Percentiles rank a stretch among this genome's conserved stretches.
Evolutionary conservation across 208 protist genomes (phyloP).

Genomic region (Leishmania lainsoni): DNA sequence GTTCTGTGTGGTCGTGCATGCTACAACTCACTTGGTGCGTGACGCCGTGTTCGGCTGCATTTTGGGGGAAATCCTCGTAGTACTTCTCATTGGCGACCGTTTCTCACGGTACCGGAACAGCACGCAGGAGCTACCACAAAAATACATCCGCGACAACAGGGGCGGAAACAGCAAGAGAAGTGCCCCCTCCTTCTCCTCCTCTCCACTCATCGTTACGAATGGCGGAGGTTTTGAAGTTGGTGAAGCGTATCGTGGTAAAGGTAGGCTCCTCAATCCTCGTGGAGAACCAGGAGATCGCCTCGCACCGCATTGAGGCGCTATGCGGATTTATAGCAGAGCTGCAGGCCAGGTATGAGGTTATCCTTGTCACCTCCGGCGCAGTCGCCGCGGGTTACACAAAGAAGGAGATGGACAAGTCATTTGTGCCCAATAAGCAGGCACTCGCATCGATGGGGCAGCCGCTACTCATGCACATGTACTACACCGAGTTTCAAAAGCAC

Average conservation of each 20-base stretch:
- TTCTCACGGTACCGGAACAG: not conserved
- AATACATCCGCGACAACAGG: not conserved
- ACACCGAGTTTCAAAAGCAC: constrained; percentile 67
- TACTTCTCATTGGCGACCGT: not conserved
- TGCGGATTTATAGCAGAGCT: constrained; percentile 64
- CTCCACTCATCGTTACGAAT: not conserved
- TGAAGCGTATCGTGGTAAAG: constrained; percentile 75
- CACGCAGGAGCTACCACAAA: too few species aligned
- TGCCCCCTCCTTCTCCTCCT: not conserved
- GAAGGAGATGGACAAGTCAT: constrained; percentile 48
- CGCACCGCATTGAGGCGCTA: constrained; percentile 55
- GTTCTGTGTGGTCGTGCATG: not conserved
- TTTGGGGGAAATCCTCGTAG: not conserved
- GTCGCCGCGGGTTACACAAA: constrained; percentile 65
- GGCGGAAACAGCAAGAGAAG: not conserved
- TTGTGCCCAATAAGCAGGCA: constrained; percentile 30
- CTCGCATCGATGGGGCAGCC: constrained; percentile 26
- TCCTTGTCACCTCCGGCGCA: constrained; percentile 77
- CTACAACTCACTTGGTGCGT: not conserved
- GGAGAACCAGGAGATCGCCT: constrained; percentile 43
- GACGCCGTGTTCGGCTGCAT: not conserved
- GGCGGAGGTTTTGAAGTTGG: constrained; percentile 20
- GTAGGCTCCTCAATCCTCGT: constrained; percentile 65
- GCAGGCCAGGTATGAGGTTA: constrained; percentile 56
- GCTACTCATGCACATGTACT: constrained; percentile 45